Evolutionary conservation across 2,329 filamentous ascomycete genomes (phyloP), one percentile per base, ranked within the genome.

Genomic region (Ophidiomyces ophidiicola): DNA sequence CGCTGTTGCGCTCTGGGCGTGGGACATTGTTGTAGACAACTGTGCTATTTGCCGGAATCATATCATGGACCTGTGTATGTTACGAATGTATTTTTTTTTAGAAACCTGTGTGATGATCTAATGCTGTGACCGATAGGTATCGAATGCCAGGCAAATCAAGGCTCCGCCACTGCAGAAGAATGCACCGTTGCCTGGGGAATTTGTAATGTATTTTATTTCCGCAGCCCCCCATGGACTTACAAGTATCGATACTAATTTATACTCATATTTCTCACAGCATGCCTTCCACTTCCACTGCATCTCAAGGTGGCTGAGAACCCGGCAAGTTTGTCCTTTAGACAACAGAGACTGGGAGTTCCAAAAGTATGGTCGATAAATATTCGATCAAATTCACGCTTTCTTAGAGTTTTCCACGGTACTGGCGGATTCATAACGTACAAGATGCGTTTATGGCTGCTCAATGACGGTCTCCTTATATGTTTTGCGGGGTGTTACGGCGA

Each of bases 221-320:
- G 25, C 30, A 26, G 8, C 29, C 19, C 36, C 15, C 31, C 38
- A 12, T 33, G 43, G 14, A 11, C 21, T 43, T 26, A 42, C 39
- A 12, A 17, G n/a, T 18, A 33, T 23, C 20, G 18, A 35, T 24
- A 15, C 11, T 29, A n/a, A 30, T 43, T 6, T 38, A 25, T 28
- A 17, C 23, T 11, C 17, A 36, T 31, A 14, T 24, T 21, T 12
- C 31, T 19, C 44, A 43, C 55, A 98, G 90, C 90, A 98, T 58
- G 90, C 90, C 20, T 98, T 98, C 72, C 90, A 98, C 65, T 98
- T 98, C 68, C 90, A 98, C 68, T 98, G 90, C 70, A 98, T 98
- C 58, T 96, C 90, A 8, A 77, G 90, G 64, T 98, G 90, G 90
- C 71, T 98, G 44, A 98, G 98, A 72, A 94, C 90, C n/a, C 80